Evolutionary conservation across 1,139 yeast species (phyloP).

Genomic region (Yamadazyma jaroonii): DNA sequence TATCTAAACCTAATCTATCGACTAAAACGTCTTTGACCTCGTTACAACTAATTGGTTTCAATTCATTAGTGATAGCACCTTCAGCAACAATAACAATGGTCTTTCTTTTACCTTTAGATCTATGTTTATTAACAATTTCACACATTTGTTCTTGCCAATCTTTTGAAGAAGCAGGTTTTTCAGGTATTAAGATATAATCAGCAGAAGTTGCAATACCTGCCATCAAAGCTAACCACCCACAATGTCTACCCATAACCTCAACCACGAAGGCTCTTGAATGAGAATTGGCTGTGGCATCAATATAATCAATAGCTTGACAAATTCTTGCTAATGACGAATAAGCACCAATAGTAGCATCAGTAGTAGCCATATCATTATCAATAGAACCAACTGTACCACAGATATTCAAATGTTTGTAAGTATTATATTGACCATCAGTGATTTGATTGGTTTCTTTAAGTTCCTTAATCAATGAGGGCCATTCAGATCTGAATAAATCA

Average conservation of each 20-base stretch:
- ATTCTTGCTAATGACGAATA: slow-evolving; percentile 91
- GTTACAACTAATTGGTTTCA: slow-evolving; percentile 76
- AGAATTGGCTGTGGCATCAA: slow-evolving; percentile 95
- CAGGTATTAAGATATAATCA: slow-evolving; percentile 91
- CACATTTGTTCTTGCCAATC: slow-evolving; percentile 82
- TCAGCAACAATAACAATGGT: slow-evolving; percentile 96
- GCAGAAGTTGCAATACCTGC: slow-evolving; percentile 96
- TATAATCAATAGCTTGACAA: slow-evolving; percentile 89
- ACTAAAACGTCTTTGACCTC: slow-evolving; percentile 80
- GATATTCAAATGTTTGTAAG: slow-evolving; percentile 74
- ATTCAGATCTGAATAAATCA: slow-evolving; percentile 85
- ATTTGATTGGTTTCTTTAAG: slow-evolving; percentile 54
- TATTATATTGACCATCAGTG: slow-evolving; percentile 52
- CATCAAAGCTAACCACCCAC: slow-evolving; percentile 98
- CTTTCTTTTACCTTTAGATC: slow-evolving; percentile 85
- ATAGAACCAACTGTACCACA: slow-evolving; percentile 96
- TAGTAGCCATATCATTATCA: slow-evolving; percentile 95
- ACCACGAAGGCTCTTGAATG: slow-evolving; percentile 97
- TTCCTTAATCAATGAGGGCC: slow-evolving; percentile 85
- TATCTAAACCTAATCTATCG: slow-evolving; percentile 75
- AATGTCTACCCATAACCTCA: slow-evolving; percentile 98
- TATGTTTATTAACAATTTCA: slow-evolving; percentile 66
- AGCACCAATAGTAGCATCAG: slow-evolving; percentile 97
- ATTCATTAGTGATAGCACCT: slow-evolving; percentile 86
- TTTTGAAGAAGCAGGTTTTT: slow-evolving; percentile 61